Evolutionary conservation across 805 yeast genomes (phyloP).

Genomic region (Cyberlindnera xylosilytica): DNA sequence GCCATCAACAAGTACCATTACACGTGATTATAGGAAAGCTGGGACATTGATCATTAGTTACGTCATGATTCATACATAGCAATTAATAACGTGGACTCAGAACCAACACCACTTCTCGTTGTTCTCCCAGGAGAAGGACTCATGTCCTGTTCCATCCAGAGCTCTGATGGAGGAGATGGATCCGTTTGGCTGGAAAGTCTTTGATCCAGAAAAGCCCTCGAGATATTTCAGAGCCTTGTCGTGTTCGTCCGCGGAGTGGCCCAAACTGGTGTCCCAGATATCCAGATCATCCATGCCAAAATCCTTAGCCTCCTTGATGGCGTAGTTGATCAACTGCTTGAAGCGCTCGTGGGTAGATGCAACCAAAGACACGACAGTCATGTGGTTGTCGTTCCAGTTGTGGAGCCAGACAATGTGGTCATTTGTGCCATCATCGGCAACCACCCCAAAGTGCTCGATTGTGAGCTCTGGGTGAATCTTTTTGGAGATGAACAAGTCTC

Average conservation of each 20-base stretch:
- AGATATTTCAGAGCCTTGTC: conserved; percentile 9
- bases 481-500: conserved; percentile 36
- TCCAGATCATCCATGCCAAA: conserved; percentile 28
- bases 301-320: conserved; percentile 33
- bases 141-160: conserved; percentile 21
- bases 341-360: conserved; percentile 22
- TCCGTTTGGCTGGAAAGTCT: conserved; percentile 31
- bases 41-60: too few relatives aligned
- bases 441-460: conserved; percentile 29
- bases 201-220: conserved; percentile 7
- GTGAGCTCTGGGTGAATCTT: conserved; percentile 20
- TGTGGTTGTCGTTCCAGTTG: conserved; percentile 34
- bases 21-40: too few relatives aligned
- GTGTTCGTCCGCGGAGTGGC: conserved; percentile 5
- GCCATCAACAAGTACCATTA: too few relatives aligned
- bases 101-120: conserved; percentile 51
- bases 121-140: conserved; percentile 35
- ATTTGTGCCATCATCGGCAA: conserved; percentile 18
- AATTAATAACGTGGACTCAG: too few relatives aligned
- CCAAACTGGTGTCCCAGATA: conserved; percentile 38
- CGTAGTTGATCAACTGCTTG: conserved; percentile 29
- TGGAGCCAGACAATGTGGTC: conserved; percentile 45
- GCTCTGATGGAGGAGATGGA: conserved; percentile 40
- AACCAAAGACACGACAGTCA: conserved; percentile 26
- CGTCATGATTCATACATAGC: too few relatives aligned